A percentile compares a stretch with the other conserved stretches of the same genome.
phyloP scores from a whole-genome alignment of 2,329 filamentous ascomycete species.

The Exophiala lecanii-corni region DNA sequence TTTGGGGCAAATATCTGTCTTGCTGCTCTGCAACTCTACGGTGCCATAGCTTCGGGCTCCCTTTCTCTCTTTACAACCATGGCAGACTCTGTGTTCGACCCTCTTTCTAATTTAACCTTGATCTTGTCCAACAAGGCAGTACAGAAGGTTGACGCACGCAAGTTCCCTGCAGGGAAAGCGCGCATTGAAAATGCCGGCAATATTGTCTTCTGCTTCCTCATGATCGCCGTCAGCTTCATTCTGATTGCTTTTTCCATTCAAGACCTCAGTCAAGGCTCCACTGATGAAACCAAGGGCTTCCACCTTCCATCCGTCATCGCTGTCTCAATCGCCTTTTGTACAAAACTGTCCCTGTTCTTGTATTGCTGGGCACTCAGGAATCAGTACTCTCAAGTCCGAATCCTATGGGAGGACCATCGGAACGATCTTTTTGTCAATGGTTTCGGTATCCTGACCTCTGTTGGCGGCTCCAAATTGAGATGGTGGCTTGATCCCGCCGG shows the following conservation, averaged over 20 bases:
- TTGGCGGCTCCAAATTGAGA: slow-evolving; percentile 79
- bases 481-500: slow-evolving; percentile 97
- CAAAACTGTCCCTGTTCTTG: slow-evolving; percentile 77
- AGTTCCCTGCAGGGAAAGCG: slow-evolving; percentile 88
- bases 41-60: slow-evolving; percentile 79
- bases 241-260: slow-evolving; percentile 82
- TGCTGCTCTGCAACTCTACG: slow-evolving; percentile 79
- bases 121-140: slow-evolving; percentile 86
- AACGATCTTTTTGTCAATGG: slow-evolving; percentile 98
- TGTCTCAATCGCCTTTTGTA: slow-evolving; percentile 75
- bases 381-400: slow-evolving; percentile 85
- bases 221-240: slow-evolving; percentile 87
- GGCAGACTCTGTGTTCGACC: slow-evolving; percentile 93
- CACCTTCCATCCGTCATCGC: slow-evolving; percentile 80
- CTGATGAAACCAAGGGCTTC: slow-evolving; percentile 58
- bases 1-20: slow-evolving; percentile 78
- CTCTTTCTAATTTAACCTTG: slow-evolving; percentile 79
- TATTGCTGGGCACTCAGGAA: slow-evolving; percentile 91
- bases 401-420: slow-evolving; percentile 93
- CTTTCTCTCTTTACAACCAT: slow-evolving; percentile 95
- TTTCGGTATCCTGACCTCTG: slow-evolving; percentile 82
- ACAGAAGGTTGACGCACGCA: slow-evolving; percentile 74
- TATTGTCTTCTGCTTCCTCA: slow-evolving; percentile 92
- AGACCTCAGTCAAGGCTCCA: slow-evolving; percentile 55
- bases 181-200: slow-evolving; percentile 94